phyloP scores from a whole-genome alignment of 345 rosid species.

The Citrus australasica region DNA sequence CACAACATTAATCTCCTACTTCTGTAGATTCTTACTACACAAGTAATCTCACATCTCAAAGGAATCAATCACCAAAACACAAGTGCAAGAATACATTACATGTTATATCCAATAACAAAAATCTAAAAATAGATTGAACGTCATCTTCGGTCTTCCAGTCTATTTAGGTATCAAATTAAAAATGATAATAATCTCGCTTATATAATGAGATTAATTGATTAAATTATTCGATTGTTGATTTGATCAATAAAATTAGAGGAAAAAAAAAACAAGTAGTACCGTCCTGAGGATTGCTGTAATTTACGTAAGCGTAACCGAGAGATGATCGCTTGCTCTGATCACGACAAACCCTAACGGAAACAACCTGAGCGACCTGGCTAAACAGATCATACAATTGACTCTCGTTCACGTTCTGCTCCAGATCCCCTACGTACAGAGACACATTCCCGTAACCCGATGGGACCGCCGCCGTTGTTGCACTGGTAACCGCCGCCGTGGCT shows the following conservation, averaged over 20 bases:
- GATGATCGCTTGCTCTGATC: slow-evolving; percentile 45
- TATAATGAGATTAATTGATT: not conserved
- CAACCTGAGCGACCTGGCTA: slow-evolving; percentile 43
- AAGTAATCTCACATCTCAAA: not conserved
- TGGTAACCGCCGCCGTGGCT: not conserved
- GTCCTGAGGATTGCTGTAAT: slow-evolving; percentile 50
- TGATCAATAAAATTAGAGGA: not conserved
- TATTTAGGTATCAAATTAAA: not conserved
- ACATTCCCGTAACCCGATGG: slow-evolving; percentile 27
- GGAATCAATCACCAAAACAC: not conserved
- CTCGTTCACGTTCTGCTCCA: slow-evolving; percentile 49
- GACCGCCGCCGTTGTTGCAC: slow-evolving; percentile 12
- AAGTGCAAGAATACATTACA: not conserved
- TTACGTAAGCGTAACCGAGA: slow-evolving; percentile 69
- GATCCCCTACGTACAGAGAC: slow-evolving; percentile 70
- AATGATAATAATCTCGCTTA: not conserved
- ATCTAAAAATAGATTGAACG: not conserved
- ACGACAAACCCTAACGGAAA: slow-evolving; percentile 60
- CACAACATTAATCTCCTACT: not conserved
- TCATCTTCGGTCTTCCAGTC: not conserved
- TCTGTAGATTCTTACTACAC: not conserved
- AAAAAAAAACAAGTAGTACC: slow-evolving; percentile 25
- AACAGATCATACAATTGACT: slow-evolving; percentile 52
- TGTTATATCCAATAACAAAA: not conserved
- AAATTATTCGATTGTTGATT: not conserved